Conservation (phyloP, 805 yeast species). For the Ogataea polymorpha region DNA sequence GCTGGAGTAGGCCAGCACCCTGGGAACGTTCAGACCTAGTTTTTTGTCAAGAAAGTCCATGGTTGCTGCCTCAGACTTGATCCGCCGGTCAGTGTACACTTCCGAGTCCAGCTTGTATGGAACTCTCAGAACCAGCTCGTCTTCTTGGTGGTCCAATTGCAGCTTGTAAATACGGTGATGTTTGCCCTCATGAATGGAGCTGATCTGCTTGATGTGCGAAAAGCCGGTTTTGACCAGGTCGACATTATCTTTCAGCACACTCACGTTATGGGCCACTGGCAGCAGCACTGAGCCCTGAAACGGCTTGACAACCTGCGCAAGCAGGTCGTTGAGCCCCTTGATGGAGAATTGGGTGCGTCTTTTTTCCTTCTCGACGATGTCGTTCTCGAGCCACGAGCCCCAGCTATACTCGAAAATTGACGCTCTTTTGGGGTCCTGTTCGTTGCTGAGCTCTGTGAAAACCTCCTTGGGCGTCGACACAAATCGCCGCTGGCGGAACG, state of each 20-base stretch:
- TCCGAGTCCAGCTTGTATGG: conserved; percentile 80
- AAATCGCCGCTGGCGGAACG: conserved; percentile 6
- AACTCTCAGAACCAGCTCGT: conserved; percentile 69
- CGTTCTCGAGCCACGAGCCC: conserved; percentile 93
- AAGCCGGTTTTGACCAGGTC: conserved; percentile 16
- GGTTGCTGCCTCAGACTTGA: conserved; percentile 91
- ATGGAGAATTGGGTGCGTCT: conserved; percentile 81
- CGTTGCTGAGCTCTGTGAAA: conserved; percentile 57
- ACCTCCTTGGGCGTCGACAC: conserved; percentile 30
- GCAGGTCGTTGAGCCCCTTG: conserved; percentile 63
- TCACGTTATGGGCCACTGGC: conserved; percentile 16
- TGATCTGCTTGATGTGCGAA: conserved; percentile 59
- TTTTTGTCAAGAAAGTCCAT: conserved; percentile 73
- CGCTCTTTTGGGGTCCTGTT: conserved; percentile 63
- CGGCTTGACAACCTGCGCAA: conserved; percentile 32
- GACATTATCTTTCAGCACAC: conserved; percentile 23
- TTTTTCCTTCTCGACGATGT: conserved; percentile 65
- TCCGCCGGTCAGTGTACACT: conserved; percentile 57
- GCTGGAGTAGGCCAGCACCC: conserved; percentile 64
- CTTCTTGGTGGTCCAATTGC: conserved; percentile 41
- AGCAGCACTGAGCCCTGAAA: conserved; percentile 28
- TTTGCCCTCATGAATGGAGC: conserved; percentile 90
- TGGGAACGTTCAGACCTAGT: conserved; percentile 68
- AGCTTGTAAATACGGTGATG: conserved; percentile 85
- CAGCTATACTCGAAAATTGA: conserved; percentile 84